phyloP scores from a whole-genome alignment of 1,139 yeast genomes.

The Kodamaea anthophila region DNA sequence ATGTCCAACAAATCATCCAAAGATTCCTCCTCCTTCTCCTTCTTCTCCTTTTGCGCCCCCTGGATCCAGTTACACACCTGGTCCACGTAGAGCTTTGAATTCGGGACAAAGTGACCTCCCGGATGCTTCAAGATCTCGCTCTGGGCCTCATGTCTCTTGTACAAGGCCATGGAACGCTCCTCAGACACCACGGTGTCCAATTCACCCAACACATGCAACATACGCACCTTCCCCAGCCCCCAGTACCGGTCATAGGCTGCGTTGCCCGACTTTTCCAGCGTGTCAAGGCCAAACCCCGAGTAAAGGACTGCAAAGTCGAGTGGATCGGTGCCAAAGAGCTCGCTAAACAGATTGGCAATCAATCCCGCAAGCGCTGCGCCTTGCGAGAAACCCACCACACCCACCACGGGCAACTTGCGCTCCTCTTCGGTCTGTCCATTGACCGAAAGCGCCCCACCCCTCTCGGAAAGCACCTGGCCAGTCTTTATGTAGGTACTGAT shows the following conservation, averaged over 20 bases:
- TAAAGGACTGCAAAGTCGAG: slow-evolving; percentile 69
- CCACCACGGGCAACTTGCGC: slow-evolving; percentile 32
- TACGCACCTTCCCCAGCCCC: slow-evolving; percentile 20
- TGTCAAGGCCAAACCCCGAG: slow-evolving; percentile 68
- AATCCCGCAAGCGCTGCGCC: slow-evolving; percentile 45
- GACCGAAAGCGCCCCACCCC: slow-evolving; percentile 21
- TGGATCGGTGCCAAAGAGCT: slow-evolving; percentile 23
- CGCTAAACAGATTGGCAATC: slow-evolving; percentile 26
- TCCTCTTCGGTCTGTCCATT: slow-evolving; percentile 16
- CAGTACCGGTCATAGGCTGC: slow-evolving; percentile 25
- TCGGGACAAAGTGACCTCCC: slow-evolving; percentile 86
- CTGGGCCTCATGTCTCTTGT: slow-evolving; percentile 43
- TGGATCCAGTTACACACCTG: slow-evolving; percentile 55
- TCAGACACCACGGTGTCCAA: slow-evolving; percentile 86
- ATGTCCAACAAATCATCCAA: slow-evolving; percentile 29
- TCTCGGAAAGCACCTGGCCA: slow-evolving; percentile 23
- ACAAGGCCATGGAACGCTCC: slow-evolving; percentile 54
- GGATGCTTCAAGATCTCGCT: slow-evolving; percentile 59
- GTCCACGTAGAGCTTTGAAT: slow-evolving; percentile 53
- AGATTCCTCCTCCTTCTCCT: slow-evolving; percentile 18
- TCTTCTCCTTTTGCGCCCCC: slow-evolving; percentile 11
- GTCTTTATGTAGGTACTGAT: slow-evolving; percentile 25
- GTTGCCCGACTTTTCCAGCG: slow-evolving; percentile 32
- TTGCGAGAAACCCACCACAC: slow-evolving; percentile 41
- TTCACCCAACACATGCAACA: slow-evolving; percentile 78